Base-by-base conservation (phyloP, 78 protist species). In the Dictyostelium firmibasis region DNA sequence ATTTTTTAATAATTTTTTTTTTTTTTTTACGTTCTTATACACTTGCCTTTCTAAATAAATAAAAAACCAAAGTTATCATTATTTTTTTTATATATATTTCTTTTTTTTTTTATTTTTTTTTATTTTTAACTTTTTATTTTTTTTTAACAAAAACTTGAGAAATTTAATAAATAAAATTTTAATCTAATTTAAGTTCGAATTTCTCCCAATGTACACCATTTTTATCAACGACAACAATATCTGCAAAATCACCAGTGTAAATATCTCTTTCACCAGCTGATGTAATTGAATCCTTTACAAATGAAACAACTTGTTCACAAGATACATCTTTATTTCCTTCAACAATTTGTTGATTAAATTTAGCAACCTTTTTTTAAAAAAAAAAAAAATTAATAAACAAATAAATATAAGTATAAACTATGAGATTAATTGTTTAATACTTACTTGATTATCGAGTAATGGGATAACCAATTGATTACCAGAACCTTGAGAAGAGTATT, bases 221-320 rank as follows among this genome's bases (percentile, higher is more conserved):
- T 14, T 35, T 35, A 43, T 84, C 57, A 81, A 99, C 96, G 27
- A 97, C 81, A 75, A 76, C 76, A 14, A 99, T 97, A 77, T 98
- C 98, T 27, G 97, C 97, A 38, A 31, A 84, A 85, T 99, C 99
- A 77, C 99, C 99, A 7, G 99, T 99, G 97, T 97, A 96, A 60
- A 99, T 98, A 95, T 99, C 99, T 20, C 99, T 96, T 97, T 99
- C 99, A 76, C 98, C 97, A 16, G 98, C 99, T 0, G 99, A 86
- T 57, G 92, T 36, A 72, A 99, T 96, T 14, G 98, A 98, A 67
- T 99, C 99, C 83, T 97, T 93, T 36, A 92, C 96, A 16, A 98
- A 47, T 41, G 84, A 96, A 72, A 97, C 75, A n/a, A 98, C 98
- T 47, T 97, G 94, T 20, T 96, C 99, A 25, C 43, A 47, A 38